phyloP scores from a whole-genome alignment of 2,329 filamentous ascomycete genomes.

The Coniochaeta hoffmannii region DNA sequence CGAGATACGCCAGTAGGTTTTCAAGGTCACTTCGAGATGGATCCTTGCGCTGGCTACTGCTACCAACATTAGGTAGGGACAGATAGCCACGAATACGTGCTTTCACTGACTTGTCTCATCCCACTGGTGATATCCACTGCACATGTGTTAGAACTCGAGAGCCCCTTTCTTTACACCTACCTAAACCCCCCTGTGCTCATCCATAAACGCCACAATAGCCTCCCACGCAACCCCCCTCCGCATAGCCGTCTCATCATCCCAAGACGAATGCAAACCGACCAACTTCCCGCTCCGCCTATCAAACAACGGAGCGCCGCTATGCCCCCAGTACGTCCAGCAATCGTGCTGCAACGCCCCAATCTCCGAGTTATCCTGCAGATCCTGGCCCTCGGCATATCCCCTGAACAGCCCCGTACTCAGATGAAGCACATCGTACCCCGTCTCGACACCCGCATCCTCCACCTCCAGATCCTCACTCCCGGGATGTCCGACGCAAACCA shows the following conservation, averaged over 20 bases:
- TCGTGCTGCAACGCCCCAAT: slow-evolving; percentile 45
- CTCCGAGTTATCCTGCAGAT: slow-evolving; percentile 41
- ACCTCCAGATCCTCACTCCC: slow-evolving; percentile 36
- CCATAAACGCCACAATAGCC: slow-evolving; percentile 32
- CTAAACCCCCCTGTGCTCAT: background rate
- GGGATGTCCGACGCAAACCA: slow-evolving; percentile 27
- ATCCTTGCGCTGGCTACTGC: too few species aligned
- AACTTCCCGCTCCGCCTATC: slow-evolving; percentile 27
- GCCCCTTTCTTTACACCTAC: background rate
- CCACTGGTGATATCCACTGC: too few species aligned
- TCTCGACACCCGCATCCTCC: slow-evolving; percentile 22
- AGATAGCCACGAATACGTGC: too few species aligned
- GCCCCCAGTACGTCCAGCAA: slow-evolving; percentile 52
- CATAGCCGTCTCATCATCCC: slow-evolving; percentile 45
- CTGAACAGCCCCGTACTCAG: slow-evolving; percentile 34
- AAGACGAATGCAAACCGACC: slow-evolving; percentile 45
- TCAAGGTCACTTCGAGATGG: too few species aligned
- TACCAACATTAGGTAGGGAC: too few species aligned
- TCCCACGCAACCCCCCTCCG: slow-evolving; percentile 38
- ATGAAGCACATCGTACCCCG: slow-evolving; percentile 38
- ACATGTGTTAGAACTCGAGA: background rate
- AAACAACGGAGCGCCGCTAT: slow-evolving; percentile 44
- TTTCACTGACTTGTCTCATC: too few species aligned
- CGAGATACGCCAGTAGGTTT: too few species aligned
- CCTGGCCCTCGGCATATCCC: slow-evolving; percentile 27